Conservation (phyloP, 2,329 filamentous ascomycete genomes). For the Coniochaeta sp. region DNA sequence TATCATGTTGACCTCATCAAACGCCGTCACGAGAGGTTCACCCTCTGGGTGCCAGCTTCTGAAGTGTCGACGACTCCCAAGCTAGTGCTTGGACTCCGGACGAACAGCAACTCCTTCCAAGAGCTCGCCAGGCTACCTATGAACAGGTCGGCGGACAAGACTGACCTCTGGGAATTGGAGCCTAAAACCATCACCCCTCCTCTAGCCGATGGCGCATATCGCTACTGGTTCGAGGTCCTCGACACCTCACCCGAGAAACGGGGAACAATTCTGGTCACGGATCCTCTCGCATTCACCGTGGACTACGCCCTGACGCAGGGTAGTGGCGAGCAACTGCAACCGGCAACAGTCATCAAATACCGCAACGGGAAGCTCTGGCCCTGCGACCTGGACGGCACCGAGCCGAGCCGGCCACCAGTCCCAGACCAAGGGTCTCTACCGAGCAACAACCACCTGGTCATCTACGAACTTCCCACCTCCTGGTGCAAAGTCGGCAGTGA, state of each 20-base stretch:
- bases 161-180: slow-evolving; percentile 35
- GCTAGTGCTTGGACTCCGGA: slow-evolving; percentile 11
- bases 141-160: slow-evolving; percentile 32
- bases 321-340: slow-evolving; percentile 10
- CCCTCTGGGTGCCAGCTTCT: slow-evolving; percentile 16
- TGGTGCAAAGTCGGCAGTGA: slow-evolving; percentile 12
- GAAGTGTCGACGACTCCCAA: slow-evolving; percentile 4
- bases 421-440: slow-evolving; percentile 7
- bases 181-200: slow-evolving; percentile 6
- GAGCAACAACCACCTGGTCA: slow-evolving; percentile 17
- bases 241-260: slow-evolving; percentile 7
- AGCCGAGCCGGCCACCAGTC: neutral
- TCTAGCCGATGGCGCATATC: slow-evolving; percentile 11
- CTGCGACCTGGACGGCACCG: slow-evolving; percentile 13
- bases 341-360: slow-evolving; percentile 13
- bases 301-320: slow-evolving; percentile 11
- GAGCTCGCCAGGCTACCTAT: slow-evolving; percentile 19
- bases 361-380: slow-evolving; percentile 11
- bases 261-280: slow-evolving; percentile 9
- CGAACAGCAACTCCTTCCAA: slow-evolving; percentile 3
- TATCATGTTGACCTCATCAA: slow-evolving; percentile 9
- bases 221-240: slow-evolving; percentile 15
- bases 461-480: slow-evolving; percentile 18
- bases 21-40: slow-evolving; percentile 10
- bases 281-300: slow-evolving; percentile 16